Evolutionary conservation across 2,329 filamentous ascomycete species (phyloP).

Genomic region (Penicillium sp.): DNA sequence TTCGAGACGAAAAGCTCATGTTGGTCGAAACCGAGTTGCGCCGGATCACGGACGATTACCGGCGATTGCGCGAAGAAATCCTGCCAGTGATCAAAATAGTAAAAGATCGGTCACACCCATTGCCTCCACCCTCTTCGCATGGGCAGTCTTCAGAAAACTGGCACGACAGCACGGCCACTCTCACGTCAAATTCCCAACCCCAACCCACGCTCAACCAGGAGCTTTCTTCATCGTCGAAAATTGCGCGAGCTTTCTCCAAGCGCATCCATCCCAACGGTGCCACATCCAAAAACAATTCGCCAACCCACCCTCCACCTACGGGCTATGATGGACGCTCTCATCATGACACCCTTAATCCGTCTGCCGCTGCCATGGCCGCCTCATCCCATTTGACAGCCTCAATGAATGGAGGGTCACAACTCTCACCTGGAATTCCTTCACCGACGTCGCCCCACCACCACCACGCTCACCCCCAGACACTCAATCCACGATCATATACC

Average conservation of each 20-base stretch:
- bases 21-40: slow-evolving; percentile 79
- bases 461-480: slow-evolving; percentile 40
- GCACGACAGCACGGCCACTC: slow-evolving; percentile 39
- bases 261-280: slow-evolving; percentile 66
- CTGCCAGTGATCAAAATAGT: slow-evolving; percentile 84
- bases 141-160: slow-evolving; percentile 20
- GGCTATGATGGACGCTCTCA: slow-evolving; percentile 65
- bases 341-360: slow-evolving; percentile 61
- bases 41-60: slow-evolving; percentile 82
- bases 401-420: slow-evolving; percentile 62
- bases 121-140: slow-evolving; percentile 58
- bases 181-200: slow-evolving; percentile 32
- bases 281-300: slow-evolving; percentile 72
- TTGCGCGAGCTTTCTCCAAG: slow-evolving; percentile 73
- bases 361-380: slow-evolving; percentile 65
- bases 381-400: slow-evolving; percentile 66
- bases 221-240: slow-evolving; percentile 48
- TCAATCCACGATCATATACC: slow-evolving; percentile 45
- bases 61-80: slow-evolving; percentile 83
- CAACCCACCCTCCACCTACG: slow-evolving; percentile 65
- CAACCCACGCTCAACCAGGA: slow-evolving; percentile 32
- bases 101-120: slow-evolving; percentile 86
- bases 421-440: slow-evolving; percentile 48
- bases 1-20: slow-evolving; percentile 86
- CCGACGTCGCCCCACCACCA: slow-evolving; percentile 45